Evolutionary conservation across 2,329 filamentous ascomycete genomes (phyloP).

Genomic region (Claviceps citrina): DNA sequence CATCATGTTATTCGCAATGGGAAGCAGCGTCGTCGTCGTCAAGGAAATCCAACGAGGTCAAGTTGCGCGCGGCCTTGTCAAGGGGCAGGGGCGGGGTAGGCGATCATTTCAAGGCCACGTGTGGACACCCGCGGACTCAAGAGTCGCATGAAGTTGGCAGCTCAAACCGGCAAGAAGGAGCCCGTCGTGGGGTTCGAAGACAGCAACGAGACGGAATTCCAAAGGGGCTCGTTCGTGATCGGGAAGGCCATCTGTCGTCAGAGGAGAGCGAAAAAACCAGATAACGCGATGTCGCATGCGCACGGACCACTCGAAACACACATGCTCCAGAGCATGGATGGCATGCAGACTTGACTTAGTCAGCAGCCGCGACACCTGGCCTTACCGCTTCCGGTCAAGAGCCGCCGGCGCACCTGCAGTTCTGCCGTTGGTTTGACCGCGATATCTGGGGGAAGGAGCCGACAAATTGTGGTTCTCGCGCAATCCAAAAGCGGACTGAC

Average conservation of each 20-base stretch:
- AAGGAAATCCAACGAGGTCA: neutral
- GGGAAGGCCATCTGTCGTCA: slow-evolving; percentile 14
- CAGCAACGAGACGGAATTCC: slow-evolving; percentile 8
- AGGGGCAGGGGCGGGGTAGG: slow-evolving; percentile 14
- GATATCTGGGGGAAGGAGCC: slow-evolving; percentile 4
- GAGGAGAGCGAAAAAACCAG: slow-evolving; percentile 21
- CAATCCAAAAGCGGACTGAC: no score
- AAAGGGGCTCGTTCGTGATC: slow-evolving; percentile 18
- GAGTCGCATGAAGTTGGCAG: slow-evolving; percentile 10
- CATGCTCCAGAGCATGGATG: neutral
- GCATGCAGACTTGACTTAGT: slow-evolving; percentile 2
- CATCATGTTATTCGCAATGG: no score
- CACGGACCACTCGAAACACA: slow-evolving; percentile 9
- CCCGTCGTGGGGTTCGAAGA: slow-evolving; percentile 14
- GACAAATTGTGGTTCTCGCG: slow-evolving; percentile 2
- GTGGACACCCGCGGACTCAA: slow-evolving; percentile 6
- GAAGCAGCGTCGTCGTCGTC: neutral
- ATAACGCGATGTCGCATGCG: slow-evolving; percentile 21
- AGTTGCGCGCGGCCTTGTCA: slow-evolving; percentile 18
- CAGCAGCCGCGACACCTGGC: slow-evolving; percentile 3
- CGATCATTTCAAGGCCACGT: slow-evolving; percentile 11
- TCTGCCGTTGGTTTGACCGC: neutral
- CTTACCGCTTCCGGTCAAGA: slow-evolving; percentile 1
- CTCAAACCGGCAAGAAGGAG: slow-evolving; percentile 9
- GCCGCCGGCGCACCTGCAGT: neutral